These are phyloP conservation scores for Penicillium sclerotigenum DNA, from an alignment of 2,329 filamentous ascomycete genomes.

Conservation along the genomic window DNA sequence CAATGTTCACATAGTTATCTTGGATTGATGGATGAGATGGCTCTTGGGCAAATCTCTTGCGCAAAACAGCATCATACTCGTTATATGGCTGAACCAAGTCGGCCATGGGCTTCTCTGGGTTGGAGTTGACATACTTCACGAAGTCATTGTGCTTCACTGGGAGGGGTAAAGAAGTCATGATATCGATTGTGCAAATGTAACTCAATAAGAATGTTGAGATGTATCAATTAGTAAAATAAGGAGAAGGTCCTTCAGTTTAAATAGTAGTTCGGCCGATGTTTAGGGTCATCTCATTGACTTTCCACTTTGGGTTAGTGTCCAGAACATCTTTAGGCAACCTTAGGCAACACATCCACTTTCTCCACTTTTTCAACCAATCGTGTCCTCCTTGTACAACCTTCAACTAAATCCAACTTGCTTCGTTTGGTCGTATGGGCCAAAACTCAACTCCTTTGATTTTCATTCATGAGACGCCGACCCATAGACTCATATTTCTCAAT, in stretches of 20 bases:
- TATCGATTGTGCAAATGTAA: neutral
- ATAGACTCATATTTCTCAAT: neutral
- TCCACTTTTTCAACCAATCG: neutral
- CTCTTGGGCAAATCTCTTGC: slow-evolving; percentile 41
- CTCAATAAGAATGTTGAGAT: neutral
- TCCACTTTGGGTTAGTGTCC: neutral
- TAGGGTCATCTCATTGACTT: neutral
- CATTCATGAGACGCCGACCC: neutral
- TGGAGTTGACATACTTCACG: slow-evolving; percentile 24
- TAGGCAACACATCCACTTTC: slow-evolving; percentile 2
- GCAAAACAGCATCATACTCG: slow-evolving; percentile 34
- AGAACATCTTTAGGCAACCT: slow-evolving; percentile 6
- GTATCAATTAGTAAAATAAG: neutral
- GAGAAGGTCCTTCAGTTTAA: neutral
- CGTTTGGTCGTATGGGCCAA: neutral
- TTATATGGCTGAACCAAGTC: slow-evolving; percentile 38
- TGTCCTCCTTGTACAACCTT: neutral
- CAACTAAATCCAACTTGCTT: neutral
- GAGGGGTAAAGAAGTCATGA: slow-evolving; percentile 24
- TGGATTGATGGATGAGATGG: slow-evolving; percentile 29
- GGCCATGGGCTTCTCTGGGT: slow-evolving; percentile 25
- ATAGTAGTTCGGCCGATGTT: neutral
- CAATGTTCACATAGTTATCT: slow-evolving; percentile 33
- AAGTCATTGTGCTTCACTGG: slow-evolving; percentile 31
- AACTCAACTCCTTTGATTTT: no score